Conservation (phyloP, 768 basidiomycete genomes). For the Leccinum broughii region DNA sequence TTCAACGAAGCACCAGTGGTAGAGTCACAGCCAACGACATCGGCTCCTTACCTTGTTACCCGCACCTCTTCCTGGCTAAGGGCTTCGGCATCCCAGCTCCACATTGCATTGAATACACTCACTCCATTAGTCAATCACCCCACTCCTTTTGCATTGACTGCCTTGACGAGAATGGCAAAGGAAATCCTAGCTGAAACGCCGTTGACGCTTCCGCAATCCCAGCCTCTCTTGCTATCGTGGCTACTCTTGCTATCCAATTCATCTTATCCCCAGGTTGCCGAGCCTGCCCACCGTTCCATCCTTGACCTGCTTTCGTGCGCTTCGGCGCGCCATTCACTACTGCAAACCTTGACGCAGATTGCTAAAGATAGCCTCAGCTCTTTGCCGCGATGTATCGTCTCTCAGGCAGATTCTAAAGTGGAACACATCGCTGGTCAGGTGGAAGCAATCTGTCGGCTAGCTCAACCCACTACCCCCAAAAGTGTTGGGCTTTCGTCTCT, state of each 20-base stretch:
- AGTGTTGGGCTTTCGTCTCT: constrained; percentile 42
- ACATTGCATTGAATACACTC: constrained; percentile 78
- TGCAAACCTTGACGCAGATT: constrained; percentile 61
- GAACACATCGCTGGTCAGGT: constrained; percentile 68
- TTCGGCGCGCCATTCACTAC: constrained; percentile 47
- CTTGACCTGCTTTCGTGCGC: constrained; percentile 42
- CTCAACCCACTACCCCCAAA: constrained; percentile 18
- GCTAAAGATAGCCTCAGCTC: constrained; percentile 64
- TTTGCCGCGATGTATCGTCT: constrained; percentile 70
- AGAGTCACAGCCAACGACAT: constrained; percentile 23
- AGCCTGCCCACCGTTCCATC: constrained; percentile 48
- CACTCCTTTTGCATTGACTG: constrained; percentile 60
- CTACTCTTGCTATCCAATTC: constrained; percentile 73
- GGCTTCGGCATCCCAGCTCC: constrained; percentile 79
- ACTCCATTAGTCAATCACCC: constrained; percentile 72
- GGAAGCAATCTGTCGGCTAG: constrained; percentile 64
- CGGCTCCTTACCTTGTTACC: constrained; percentile 46
- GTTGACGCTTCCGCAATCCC: constrained; percentile 65
- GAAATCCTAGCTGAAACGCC: constrained; percentile 54
- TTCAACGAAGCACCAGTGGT: constrained; percentile 21
- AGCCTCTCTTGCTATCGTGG: constrained; percentile 66
- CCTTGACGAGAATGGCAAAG: constrained; percentile 56
- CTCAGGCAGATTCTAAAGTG: constrained; percentile 73
- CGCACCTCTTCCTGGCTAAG: constrained; percentile 78
- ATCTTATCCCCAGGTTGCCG: constrained; percentile 51